Evolutionary conservation across 768 basidiomycete genomes (phyloP).

Genomic region (Lentinula raphanica): DNA sequence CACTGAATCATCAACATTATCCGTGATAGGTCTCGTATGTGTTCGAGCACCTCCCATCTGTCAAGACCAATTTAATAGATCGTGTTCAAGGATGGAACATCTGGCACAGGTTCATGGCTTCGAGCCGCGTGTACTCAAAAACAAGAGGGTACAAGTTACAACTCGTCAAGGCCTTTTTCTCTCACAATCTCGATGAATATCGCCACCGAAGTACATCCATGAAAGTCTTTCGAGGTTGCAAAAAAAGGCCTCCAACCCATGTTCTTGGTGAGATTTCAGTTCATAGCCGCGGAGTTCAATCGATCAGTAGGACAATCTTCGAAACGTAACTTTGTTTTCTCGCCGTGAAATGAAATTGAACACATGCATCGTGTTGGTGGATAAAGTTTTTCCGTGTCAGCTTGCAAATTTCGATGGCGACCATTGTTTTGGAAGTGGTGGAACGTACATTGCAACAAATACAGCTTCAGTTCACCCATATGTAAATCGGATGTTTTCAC

Average conservation of each 20-base stretch:
- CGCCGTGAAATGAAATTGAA: background rate
- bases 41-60: background rate
- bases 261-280: background rate
- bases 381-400: background rate
- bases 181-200: background rate
- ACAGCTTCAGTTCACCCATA: background rate
- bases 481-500: background rate
- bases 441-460: background rate
- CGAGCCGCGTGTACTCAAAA: background rate
- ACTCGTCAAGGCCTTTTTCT: background rate
- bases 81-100: background rate
- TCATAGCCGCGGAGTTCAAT: constrained; percentile 1
- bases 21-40: background rate
- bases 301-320: background rate
- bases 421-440: background rate
- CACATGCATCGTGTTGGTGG: background rate
- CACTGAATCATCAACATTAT: background rate
- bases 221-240: background rate
- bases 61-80: background rate
- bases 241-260: background rate
- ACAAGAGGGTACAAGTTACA: background rate
- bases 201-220: background rate
- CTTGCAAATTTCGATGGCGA: background rate
- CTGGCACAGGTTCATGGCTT: background rate
- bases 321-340: background rate